These are phyloP conservation scores for Zygnema cylindricum DNA, from an alignment of 139 green algal species.

Conservation along the genomic window DNA sequence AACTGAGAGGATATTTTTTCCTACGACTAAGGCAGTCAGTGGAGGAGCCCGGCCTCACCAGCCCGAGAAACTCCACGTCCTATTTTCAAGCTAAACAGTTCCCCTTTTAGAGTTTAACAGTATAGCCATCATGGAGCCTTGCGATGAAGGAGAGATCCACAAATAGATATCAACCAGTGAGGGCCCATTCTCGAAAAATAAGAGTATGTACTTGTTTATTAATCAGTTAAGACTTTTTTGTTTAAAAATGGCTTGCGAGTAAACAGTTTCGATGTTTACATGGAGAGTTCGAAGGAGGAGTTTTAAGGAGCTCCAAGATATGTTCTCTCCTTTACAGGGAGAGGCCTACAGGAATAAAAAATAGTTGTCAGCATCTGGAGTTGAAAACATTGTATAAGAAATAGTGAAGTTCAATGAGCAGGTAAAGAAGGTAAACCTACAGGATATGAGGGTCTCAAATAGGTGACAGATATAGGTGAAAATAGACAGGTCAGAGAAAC, in stretches of 20 bases:
- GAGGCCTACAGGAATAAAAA: too few relatives aligned
- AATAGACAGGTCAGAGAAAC: neutral
- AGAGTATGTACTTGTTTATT: neutral
- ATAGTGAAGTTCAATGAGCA: slow-evolving; percentile 15
- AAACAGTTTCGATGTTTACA: neutral
- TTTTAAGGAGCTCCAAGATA: slow-evolving; percentile 48
- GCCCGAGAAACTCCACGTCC: neutral
- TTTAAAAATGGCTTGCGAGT: too few relatives aligned
- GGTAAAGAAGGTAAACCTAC: too few relatives aligned
- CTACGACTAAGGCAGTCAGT: too few relatives aligned
- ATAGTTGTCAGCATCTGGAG: slow-evolving; percentile 24
- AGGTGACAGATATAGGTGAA: neutral
- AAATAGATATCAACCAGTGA: neutral
- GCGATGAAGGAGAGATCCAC: neutral
- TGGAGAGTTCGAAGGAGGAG: neutral
- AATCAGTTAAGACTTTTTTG: too few relatives aligned
- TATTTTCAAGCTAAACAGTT: neutral
- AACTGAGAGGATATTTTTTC: too few relatives aligned
- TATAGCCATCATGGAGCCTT: neutral
- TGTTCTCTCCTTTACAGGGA: slow-evolving; percentile 42
- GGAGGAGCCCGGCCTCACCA: too few relatives aligned
- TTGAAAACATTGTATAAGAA: neutral
- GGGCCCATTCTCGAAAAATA: neutral
- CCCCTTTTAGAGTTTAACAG: neutral
- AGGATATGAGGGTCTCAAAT: too few relatives aligned